phyloP scores from a whole-genome alignment of 495 filamentous ascomycete species.

The Bryoglossum gracile region DNA sequence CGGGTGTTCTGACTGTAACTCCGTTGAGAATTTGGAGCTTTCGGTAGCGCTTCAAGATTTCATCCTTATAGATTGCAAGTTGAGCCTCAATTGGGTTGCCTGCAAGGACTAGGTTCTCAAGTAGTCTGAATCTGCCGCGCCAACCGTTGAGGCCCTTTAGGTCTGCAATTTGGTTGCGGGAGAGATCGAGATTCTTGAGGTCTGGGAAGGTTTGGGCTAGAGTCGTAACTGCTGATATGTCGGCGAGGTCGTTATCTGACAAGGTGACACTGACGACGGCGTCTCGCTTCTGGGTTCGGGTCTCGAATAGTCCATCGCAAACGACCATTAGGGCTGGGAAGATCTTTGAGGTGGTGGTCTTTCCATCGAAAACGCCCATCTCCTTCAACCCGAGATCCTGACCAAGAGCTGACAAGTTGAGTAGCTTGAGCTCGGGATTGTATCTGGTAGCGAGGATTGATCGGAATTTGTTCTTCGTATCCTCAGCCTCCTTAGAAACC shows the following conservation, averaged over 20 bases:
- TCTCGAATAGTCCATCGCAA: slow-evolving; percentile 63
- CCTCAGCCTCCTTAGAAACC: slow-evolving; percentile 35
- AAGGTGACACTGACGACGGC: slow-evolving; percentile 71
- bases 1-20: slow-evolving; percentile 58
- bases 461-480: slow-evolving; percentile 37
- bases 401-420: slow-evolving; percentile 70
- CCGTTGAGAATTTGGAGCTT: slow-evolving; percentile 65
- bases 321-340: slow-evolving; percentile 85
- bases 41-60: slow-evolving; percentile 78
- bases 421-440: slow-evolving; percentile 56
- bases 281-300: slow-evolving; percentile 55
- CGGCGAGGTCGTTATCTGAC: slow-evolving; percentile 64
- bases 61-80: slow-evolving; percentile 52
- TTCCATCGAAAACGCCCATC: slow-evolving; percentile 68
- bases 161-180: slow-evolving; percentile 64
- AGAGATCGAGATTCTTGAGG: slow-evolving; percentile 78
- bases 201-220: slow-evolving; percentile 72
- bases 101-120: slow-evolving; percentile 71
- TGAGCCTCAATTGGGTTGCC: slow-evolving; percentile 63
- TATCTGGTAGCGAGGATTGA: slow-evolving; percentile 68
- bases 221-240: slow-evolving; percentile 59
- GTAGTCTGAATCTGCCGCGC: slow-evolving; percentile 66
- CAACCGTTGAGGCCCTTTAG: slow-evolving; percentile 51
- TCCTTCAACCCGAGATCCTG: slow-evolving; percentile 57
- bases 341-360: slow-evolving; percentile 70